Evolutionary conservation across 2,329 filamentous ascomycete genomes (phyloP).

Genomic region (Metarhizium guizhouense): DNA sequence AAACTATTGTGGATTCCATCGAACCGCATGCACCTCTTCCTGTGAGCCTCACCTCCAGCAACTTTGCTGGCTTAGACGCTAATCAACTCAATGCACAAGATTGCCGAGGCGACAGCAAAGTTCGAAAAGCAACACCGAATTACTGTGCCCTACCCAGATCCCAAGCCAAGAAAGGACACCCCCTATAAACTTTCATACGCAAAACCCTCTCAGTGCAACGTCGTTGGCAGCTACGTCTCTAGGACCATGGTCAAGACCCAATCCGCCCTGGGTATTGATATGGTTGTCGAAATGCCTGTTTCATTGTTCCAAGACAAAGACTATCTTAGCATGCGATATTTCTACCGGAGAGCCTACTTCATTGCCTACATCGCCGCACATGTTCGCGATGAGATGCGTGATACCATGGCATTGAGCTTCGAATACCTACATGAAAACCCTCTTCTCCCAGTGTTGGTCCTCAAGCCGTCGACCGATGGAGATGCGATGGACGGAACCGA

Average conservation of each 20-base stretch:
- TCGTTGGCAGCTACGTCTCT: conserved; percentile 78
- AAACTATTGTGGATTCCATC: conserved; percentile 42
- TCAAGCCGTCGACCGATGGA: conserved; percentile 24
- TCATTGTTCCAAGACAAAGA: conserved; percentile 87
- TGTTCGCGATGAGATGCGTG: conserved; percentile 48
- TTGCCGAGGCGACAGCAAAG: conserved; percentile 57
- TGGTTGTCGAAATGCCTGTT: conserved; percentile 78
- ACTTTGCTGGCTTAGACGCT: background rate
- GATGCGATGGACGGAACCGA: conserved; percentile 8
- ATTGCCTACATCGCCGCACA: conserved; percentile 70
- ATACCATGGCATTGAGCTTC: conserved; percentile 51
- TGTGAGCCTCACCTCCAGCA: conserved; percentile 27
- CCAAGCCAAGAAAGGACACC: conserved; percentile 63
- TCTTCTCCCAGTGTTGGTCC: conserved; percentile 59
- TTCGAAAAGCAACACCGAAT: conserved; percentile 61
- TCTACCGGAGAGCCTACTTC: conserved; percentile 90
- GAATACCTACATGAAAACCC: conserved; percentile 62
- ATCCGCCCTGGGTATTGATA: conserved; percentile 56
- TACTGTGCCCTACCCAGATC: conserved; percentile 76
- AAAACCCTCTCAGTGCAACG: conserved; percentile 70
- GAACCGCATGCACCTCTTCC: conserved; percentile 38
- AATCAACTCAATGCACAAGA: conserved; percentile 30
- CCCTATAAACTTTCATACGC: conserved; percentile 76
- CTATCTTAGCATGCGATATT: conserved; percentile 85
- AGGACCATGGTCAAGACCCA: conserved; percentile 63